Percentiles rank a stretch among this genome's conserved stretches.
phyloP scores from a whole-genome alignment of 306 rosid genomes.

The Vigna radiata region DNA sequence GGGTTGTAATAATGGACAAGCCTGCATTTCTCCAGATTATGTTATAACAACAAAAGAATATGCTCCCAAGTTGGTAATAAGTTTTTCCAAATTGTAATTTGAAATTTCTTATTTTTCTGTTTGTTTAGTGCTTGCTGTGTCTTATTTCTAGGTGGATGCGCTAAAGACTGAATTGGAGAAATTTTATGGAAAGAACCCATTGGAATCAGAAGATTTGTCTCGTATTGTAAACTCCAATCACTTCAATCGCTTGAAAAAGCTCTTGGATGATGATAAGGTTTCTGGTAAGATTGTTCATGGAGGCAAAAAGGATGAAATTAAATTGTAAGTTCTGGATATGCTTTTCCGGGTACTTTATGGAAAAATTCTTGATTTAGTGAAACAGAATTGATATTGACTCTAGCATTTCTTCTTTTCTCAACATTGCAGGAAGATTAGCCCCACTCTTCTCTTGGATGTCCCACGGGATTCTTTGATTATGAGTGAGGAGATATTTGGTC shows the following conservation, averaged over 20 bases:
- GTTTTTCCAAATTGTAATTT: constrained; percentile 33
- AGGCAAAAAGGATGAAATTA: constrained; percentile 77
- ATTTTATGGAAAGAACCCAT: constrained; percentile 78
- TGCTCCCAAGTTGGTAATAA: constrained; percentile 85
- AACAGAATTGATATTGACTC: constrained; percentile 28
- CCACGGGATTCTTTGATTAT: constrained; percentile 81
- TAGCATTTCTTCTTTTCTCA: constrained; percentile 31
- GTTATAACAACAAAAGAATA: constrained; percentile 78
- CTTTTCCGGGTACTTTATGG: constrained; percentile 15
- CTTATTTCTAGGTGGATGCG: constrained; percentile 70
- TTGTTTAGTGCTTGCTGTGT: constrained; percentile 41
- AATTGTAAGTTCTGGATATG: constrained; percentile 67
- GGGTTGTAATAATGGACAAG: constrained; percentile 95
- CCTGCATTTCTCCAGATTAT: constrained; percentile 89
- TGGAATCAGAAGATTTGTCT: constrained; percentile 90
- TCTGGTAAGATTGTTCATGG: constrained; percentile 87
- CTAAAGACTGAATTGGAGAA: constrained; percentile 76
- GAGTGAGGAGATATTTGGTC: constrained; percentile 97
- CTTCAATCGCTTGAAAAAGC: constrained; percentile 79
- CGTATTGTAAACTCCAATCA: constrained; percentile 88
- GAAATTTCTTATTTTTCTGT: constrained; percentile 28
- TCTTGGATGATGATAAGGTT: constrained; percentile 92
- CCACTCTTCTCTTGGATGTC: constrained; percentile 87
- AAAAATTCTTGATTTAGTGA: constrained; percentile 33
- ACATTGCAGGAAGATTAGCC: constrained; percentile 78